Evolutionary conservation across 2,329 filamentous ascomycete species (phyloP), one percentile per base, ranked within the genome.

Genomic region (Hypoxylon sp.): DNA sequence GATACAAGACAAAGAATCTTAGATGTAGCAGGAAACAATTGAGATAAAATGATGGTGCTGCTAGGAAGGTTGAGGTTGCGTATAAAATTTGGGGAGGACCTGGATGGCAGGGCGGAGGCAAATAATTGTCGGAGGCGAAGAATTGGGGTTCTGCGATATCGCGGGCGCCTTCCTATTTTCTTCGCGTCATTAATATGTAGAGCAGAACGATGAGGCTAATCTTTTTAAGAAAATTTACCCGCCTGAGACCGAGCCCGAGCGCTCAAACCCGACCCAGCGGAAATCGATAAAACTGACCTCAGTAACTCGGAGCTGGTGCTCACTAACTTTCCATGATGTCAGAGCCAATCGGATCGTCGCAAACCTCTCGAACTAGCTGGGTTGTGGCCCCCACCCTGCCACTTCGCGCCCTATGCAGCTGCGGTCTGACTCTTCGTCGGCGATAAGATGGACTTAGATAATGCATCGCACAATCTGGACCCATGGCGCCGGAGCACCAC

Each of bases 391-490:
- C 57, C 57, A 60, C 40, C 46, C 30, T 3, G 7, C 53, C 46
- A 31, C 30, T 55, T 60, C 25, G 49, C 55, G 48, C 37, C 20
- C 31, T 37, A 30, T 33, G 17, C 42, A 37, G 7, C 40, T 42
- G 35, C 44, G 27, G 61, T 69, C 35, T 64, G 59, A 69, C 67
- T 67, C 60, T 70, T 44, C 64, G 13, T 72, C 69, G 71, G 71
- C 44, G 67, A 68, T 73, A 73, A 73, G 72, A 72, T 72, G 66
- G 59, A 60, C 17, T 64, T 69, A 71, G 68, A 70, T 70, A 68
- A 65, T 66, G 68, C 63, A 71, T 50, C 68, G 4, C 30, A 17
- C 40, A 22, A 53, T 65, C 50, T 44, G 51, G 31, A 62, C 27
- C 57, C 64, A n/a, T 64, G 51, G 42, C 14, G 51, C 56, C 51